Evolutionary conservation across 495 filamentous ascomycete genomes (phyloP).

Genomic region (Oleoguttula mirabilis): DNA sequence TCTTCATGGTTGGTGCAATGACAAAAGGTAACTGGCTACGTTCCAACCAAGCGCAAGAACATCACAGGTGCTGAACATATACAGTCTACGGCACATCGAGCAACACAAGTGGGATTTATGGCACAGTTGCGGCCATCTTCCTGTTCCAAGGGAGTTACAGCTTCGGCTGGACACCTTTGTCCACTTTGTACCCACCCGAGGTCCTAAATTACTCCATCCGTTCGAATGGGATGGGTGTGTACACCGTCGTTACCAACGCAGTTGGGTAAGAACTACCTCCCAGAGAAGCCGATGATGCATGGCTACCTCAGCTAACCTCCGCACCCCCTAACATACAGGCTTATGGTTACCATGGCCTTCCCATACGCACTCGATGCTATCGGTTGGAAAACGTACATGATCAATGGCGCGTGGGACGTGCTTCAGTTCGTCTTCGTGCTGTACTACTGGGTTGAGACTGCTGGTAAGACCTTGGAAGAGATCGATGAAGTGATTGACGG

Average conservation of each 20-base stretch:
- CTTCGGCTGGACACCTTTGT: slow-evolving; percentile 38
- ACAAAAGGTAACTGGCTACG: too few relatives aligned
- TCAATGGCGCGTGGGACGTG: slow-evolving; percentile 22
- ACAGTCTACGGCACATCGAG: slow-evolving; percentile 24
- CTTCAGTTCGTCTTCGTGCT: slow-evolving; percentile 16
- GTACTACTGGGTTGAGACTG: slow-evolving; percentile 17
- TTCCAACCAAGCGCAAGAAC: too few relatives aligned
- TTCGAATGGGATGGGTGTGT: slow-evolving; percentile 23
- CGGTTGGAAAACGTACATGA: slow-evolving; percentile 24
- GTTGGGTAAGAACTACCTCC: slow-evolving; percentile 29
- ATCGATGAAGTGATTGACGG: slow-evolving; percentile 26
- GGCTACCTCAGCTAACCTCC: slow-evolving; percentile 1
- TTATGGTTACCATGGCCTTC: slow-evolving; percentile 39
- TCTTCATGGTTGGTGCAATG: slow-evolving; percentile 40
- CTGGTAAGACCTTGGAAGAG: slow-evolving; percentile 18
- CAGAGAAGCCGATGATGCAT: not conserved
- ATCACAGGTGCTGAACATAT: too few relatives aligned
- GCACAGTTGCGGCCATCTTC: slow-evolving; percentile 25
- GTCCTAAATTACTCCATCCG: slow-evolving; percentile 25
- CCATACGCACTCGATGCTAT: slow-evolving; percentile 31
- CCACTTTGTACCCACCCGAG: slow-evolving; percentile 47
- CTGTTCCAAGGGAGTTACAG: slow-evolving; percentile 42
- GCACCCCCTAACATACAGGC: too few relatives aligned
- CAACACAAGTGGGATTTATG: slow-evolving; percentile 31
- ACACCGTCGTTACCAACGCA: slow-evolving; percentile 29